Percentiles rank a stretch among this genome's conserved stretches.
These are phyloP conservation scores for Triticum urartu DNA, from an alignment of 176 grass and related monocot species.

Conservation along the genomic window DNA sequence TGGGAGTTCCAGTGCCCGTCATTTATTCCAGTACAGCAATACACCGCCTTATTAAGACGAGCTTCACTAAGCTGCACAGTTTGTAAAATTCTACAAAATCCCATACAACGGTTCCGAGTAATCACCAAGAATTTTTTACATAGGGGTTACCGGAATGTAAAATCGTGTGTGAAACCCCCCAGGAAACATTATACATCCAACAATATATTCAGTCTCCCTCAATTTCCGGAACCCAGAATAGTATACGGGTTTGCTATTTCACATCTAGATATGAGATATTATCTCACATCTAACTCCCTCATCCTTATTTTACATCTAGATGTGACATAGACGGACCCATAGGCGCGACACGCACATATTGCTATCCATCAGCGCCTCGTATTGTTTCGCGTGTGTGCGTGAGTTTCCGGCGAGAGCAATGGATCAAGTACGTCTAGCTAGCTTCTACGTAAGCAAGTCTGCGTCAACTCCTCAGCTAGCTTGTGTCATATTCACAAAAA, in stretches of 20 bases:
- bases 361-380: too few species aligned
- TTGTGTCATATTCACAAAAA: too few species aligned
- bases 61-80: background rate
- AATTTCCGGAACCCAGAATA: background rate
- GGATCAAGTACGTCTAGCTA: too few species aligned
- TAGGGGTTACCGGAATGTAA: background rate
- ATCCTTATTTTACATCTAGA: too few species aligned
- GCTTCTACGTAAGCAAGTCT: too few species aligned
- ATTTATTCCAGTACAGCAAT: constrained; percentile 8
- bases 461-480: too few species aligned
- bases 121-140: constrained; percentile 40
- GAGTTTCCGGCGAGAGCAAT: too few species aligned
- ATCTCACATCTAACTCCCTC: too few species aligned
- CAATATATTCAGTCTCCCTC: background rate
- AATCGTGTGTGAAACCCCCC: background rate
- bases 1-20: background rate
- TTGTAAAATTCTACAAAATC: constrained; percentile 15
- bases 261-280: too few species aligned
- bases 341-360: too few species aligned
- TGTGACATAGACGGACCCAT: too few species aligned
- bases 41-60: background rate
- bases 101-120: background rate
- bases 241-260: background rate
- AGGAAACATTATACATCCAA: background rate
- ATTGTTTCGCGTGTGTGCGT: too few species aligned